Evolutionary conservation across 768 basidiomycete species (phyloP).

Genomic region (Boletus tomentosulus): DNA sequence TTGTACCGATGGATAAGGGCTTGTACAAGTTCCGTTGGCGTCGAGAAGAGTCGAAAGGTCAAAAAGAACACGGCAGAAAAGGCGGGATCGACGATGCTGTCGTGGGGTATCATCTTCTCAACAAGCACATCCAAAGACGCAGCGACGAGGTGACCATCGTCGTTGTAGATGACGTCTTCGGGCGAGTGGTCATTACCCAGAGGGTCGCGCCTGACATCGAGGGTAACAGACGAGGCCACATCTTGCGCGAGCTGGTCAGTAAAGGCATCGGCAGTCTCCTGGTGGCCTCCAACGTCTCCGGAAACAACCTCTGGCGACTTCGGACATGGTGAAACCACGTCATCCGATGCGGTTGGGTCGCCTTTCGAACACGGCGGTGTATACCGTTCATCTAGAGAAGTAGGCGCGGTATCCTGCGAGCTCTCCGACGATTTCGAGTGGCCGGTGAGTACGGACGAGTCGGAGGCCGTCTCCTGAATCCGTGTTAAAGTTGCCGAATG

Average conservation of each 20-base stretch:
- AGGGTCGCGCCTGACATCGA: conserved; percentile 35
- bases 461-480: conserved; percentile 45
- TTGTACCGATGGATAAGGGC: conserved; percentile 82
- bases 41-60: conserved; percentile 89
- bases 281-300: conserved; percentile 44
- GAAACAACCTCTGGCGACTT: conserved; percentile 45
- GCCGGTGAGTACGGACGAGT: conserved; percentile 41
- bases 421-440: conserved; percentile 42
- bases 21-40: conserved; percentile 70
- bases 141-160: conserved; percentile 85
- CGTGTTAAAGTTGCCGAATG: conserved; percentile 14
- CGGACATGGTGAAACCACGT: conserved; percentile 25
- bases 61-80: conserved; percentile 91
- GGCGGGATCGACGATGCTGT: conserved; percentile 80
- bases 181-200: conserved; percentile 72
- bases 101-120: conserved; percentile 97
- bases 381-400: conserved; percentile 46
- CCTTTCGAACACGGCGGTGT: conserved; percentile 28
- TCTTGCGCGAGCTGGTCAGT: conserved; percentile 57
- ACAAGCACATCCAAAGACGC: conserved; percentile 86
- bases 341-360: conserved; percentile 26
- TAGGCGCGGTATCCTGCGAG: conserved; percentile 48
- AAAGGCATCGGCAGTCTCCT: conserved; percentile 30
- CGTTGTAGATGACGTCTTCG: conserved; percentile 86
- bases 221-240: conserved; percentile 47